Conservation (phyloP, 768 basidiomycete genomes). For the Albatrellus ellisii region DNA sequence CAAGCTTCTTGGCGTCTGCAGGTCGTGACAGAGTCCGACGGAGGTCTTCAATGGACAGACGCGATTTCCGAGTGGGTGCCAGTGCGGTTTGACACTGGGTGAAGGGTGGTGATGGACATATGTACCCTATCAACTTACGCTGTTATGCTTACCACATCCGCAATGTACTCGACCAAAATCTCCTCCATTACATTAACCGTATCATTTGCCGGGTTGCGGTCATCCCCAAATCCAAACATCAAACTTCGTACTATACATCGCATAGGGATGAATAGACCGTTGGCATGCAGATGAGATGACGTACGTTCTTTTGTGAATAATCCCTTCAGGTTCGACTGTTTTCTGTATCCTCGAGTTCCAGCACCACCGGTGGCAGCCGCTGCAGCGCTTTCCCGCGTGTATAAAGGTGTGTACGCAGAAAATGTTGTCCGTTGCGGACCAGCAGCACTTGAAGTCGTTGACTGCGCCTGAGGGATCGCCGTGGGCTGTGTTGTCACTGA, state of each 20-base stretch:
- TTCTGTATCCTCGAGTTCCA: conserved; percentile 36
- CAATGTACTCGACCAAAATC: conserved; percentile 81
- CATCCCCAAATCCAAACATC: conserved; percentile 94
- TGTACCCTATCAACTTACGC: conserved; percentile 3
- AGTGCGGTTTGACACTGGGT: conserved; percentile 64
- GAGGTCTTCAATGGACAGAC: conserved; percentile 80
- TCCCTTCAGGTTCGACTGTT: conserved; percentile 59
- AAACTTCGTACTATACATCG: conserved; percentile 51
- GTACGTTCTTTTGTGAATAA: conserved; percentile 72
- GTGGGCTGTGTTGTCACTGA: conserved; percentile 8
- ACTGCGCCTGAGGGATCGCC: conserved; percentile 9
- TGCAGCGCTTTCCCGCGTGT: conserved; percentile 34
- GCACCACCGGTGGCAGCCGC: conserved; percentile 26
- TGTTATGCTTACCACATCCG: conserved; percentile 60
- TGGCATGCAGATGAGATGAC: conserved; percentile 19
- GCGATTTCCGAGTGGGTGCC: conserved; percentile 52
- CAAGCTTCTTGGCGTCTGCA: conserved; percentile 86
- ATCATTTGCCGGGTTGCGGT: conserved; percentile 76
- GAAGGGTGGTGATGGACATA: not conserved
- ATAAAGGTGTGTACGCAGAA: conserved; percentile 28
- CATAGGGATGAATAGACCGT: conserved; percentile 2
- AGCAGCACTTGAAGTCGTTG: conserved; percentile 3
- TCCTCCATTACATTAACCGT: conserved; percentile 90
- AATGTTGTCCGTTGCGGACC: conserved; percentile 12
- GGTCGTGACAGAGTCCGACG: conserved; percentile 67